Percentiles rank a stretch among this genome's conserved stretches.
Evolutionary conservation across 108 stramenopile genomes (phyloP).

Genomic region (Asterionellopsis glacialis): DNA sequence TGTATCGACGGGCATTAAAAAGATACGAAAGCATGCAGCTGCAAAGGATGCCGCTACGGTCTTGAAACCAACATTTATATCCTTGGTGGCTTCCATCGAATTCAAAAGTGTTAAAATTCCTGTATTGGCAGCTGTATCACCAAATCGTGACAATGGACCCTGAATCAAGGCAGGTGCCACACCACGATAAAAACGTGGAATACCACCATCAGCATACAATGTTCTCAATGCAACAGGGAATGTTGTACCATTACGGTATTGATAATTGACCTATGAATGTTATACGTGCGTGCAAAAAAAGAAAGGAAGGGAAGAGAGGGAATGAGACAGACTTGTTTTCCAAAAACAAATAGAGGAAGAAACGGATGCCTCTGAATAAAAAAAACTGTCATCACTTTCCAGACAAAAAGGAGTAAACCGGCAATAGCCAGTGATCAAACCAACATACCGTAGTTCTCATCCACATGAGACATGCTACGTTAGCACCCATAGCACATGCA

Average conservation of each 20-base stretch:
- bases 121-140: slow-evolving; percentile 98
- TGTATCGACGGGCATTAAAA: slow-evolving; percentile 91
- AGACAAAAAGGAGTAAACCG: too few relatives aligned
- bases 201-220: slow-evolving; percentile 95
- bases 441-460: slow-evolving; percentile 75
- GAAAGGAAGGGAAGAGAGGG: too few relatives aligned
- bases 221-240: slow-evolving; percentile 80
- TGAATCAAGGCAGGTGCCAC: slow-evolving; percentile 87
- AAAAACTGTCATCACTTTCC: too few relatives aligned
- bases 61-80: slow-evolving; percentile 86
- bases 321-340: too few relatives aligned
- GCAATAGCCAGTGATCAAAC: too few relatives aligned
- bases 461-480: slow-evolving; percentile 86
- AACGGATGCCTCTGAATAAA: too few relatives aligned
- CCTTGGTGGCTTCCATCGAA: slow-evolving; percentile 73
- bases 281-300: too few relatives aligned
- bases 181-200: slow-evolving; percentile 95
- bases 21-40: slow-evolving; percentile 92
- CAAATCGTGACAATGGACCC: slow-evolving; percentile 93
- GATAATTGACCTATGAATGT: slow-evolving; percentile 97
- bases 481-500: slow-evolving; percentile 83
- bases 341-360: too few relatives aligned
- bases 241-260: slow-evolving; percentile 97
- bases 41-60: slow-evolving; percentile 78
- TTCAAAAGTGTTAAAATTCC: slow-evolving; percentile 87